Conservation (phyloP, 164 flowering plant genomes). For the Magnolia sinica region DNA sequence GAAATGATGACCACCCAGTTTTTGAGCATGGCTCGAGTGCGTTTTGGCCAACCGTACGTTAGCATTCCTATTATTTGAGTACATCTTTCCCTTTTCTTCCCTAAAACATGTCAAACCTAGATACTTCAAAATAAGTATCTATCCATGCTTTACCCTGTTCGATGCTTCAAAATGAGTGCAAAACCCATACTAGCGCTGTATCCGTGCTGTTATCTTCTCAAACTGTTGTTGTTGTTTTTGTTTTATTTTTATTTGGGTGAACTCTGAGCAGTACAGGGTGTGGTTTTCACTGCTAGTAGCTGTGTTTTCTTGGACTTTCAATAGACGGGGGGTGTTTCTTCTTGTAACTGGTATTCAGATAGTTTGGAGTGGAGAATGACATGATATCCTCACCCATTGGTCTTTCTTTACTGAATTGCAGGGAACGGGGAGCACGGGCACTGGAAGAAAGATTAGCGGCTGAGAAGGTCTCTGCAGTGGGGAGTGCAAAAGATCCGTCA, state of each 20-base stretch:
- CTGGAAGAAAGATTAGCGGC: conserved; percentile 88
- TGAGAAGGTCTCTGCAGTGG: conserved; percentile 44
- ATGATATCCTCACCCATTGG: neutral
- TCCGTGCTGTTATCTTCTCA: neutral
- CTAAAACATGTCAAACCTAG: no score
- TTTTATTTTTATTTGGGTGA: no score
- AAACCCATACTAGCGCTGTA: no score
- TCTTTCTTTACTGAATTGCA: conserved; percentile 21
- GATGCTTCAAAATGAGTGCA: no score
- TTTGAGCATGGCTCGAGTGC: no score
- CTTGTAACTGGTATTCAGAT: no score
- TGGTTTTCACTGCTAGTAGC: neutral
- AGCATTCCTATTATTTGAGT: no score
- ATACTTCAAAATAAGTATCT: no score
- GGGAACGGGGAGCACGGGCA: conserved; percentile 96
- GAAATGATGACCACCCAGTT: no score
- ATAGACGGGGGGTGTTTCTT: neutral
- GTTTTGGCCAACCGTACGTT: no score
- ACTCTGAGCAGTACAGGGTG: neutral
- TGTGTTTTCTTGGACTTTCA: neutral
- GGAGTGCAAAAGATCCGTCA: conserved; percentile 37
- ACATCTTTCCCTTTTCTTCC: no score
- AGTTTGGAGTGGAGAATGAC: neutral
- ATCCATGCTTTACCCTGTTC: no score
- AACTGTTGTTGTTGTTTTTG: neutral